phyloP scores from a whole-genome alignment of 2,329 filamentous ascomycete species.

The Aspergillus puulaauensis region DNA sequence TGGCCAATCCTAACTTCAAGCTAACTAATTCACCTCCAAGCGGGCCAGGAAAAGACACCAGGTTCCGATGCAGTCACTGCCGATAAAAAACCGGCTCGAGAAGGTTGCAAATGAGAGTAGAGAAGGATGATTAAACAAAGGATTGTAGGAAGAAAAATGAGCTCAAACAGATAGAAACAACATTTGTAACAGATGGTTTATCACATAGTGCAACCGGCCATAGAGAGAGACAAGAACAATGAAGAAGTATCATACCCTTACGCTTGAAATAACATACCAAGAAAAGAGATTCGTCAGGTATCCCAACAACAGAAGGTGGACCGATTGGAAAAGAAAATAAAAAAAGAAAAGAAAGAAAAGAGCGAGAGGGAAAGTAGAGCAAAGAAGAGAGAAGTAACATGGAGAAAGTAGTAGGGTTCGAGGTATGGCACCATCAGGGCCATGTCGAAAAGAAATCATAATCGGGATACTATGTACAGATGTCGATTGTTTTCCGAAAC shows the following conservation, averaged over 20 bases:
- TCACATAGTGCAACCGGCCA: conserved; percentile 28
- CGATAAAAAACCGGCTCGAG: conserved; percentile 6
- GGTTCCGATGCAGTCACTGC: conserved; percentile 6
- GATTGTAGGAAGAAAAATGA: conserved; percentile 7
- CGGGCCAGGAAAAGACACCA: neutral
- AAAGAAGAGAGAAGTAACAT: conserved; percentile 4
- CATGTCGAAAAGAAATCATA: conserved; percentile 23
- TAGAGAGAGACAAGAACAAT: conserved; percentile 36
- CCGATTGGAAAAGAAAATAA: conserved; percentile 17
- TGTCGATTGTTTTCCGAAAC: conserved; percentile 14
- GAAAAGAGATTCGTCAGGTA: conserved; percentile 38
- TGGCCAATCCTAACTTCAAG: conserved; percentile 10
- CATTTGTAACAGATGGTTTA: conserved; percentile 19
- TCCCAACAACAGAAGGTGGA: conserved; percentile 20
- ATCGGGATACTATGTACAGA: conserved; percentile 17
- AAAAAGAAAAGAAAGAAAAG: neutral
- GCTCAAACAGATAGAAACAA: conserved; percentile 15
- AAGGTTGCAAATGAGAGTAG: conserved; percentile 14
- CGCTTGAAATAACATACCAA: conserved; percentile 26
- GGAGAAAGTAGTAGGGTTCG: conserved; percentile 3
- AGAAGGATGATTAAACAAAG: conserved; percentile 10
- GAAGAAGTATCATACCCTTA: conserved; percentile 33
- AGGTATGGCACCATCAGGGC: conserved; percentile 18
- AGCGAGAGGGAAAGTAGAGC: conserved; percentile 1
- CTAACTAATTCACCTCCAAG: conserved; percentile 11